Percentiles rank a stretch among this genome's conserved stretches.
Conservation (phyloP, 306 rosid genomes). For the Notholithocarpus densiflorus region DNA sequence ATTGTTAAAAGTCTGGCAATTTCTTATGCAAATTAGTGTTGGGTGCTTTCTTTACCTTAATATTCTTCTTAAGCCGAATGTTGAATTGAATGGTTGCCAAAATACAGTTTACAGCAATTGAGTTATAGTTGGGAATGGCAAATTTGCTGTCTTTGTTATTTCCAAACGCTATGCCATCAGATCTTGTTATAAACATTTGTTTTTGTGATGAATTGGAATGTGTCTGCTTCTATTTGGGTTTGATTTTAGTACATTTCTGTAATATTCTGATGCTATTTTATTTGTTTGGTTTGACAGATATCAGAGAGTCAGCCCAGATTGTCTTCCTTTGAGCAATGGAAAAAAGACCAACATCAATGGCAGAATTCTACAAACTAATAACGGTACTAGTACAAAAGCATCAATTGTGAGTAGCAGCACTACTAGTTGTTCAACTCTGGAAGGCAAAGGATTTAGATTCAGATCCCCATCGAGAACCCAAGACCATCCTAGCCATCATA, state of each 20-base stretch:
- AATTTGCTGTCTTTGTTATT: background rate
- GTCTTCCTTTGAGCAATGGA: constrained; percentile 36
- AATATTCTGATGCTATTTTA: no score
- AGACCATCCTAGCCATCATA: background rate
- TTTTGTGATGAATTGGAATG: no score
- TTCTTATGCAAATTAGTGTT: background rate
- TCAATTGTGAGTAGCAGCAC: constrained; percentile 9
- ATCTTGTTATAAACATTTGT: background rate
- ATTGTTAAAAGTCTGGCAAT: no score
- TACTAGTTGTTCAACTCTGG: constrained; percentile 18
- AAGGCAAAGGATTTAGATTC: constrained; percentile 44
- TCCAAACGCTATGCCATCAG: background rate
- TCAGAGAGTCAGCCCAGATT: constrained; percentile 45
- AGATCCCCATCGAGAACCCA: constrained; percentile 31
- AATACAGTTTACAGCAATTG: background rate
- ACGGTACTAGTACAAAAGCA: background rate
- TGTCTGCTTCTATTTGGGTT: no score
- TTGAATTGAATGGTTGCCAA: background rate
- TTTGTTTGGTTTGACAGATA: constrained; percentile 24
- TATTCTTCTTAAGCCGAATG: background rate
- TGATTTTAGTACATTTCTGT: no score
- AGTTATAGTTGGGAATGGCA: background rate
- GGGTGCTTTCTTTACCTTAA: background rate
- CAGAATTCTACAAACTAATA: background rate
- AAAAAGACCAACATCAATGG: constrained; percentile 35